Evolutionary conservation across 129 eudicot genomes (phyloP).

Genomic region (Daucus carota): DH1_v3.0 NC_030387.2:32931001-32931500

Average conservation of each 20-base stretch:
- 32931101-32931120: not conserved
- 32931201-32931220: not conserved
- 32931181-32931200: not conserved
- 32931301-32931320: not conserved
- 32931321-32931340: not conserved
- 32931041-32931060: not conserved
- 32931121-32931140: not conserved
- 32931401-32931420: slow-evolving; percentile 3
- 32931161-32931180: not conserved
- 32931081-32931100: slow-evolving; percentile 1
- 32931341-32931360: not conserved
- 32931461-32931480: slow-evolving; percentile 26
- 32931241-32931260: not conserved
- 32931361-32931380: slow-evolving; percentile 13
- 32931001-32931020: not conserved
- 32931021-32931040: not conserved
- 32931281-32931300: not conserved
- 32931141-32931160: not conserved
- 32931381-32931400: not conserved
- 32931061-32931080: not conserved
- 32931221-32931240: not conserved
- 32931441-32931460: slow-evolving; percentile 9
- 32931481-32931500: slow-evolving; percentile 51
- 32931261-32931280: not conserved
- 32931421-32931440: not conserved